A percentile compares a stretch with the other conserved stretches of the same genome.
These are phyloP conservation scores for Hapsidospora chrysogenum DNA, from an alignment of 495 filamentous ascomycete genomes.

Conservation along the genomic window DNA sequence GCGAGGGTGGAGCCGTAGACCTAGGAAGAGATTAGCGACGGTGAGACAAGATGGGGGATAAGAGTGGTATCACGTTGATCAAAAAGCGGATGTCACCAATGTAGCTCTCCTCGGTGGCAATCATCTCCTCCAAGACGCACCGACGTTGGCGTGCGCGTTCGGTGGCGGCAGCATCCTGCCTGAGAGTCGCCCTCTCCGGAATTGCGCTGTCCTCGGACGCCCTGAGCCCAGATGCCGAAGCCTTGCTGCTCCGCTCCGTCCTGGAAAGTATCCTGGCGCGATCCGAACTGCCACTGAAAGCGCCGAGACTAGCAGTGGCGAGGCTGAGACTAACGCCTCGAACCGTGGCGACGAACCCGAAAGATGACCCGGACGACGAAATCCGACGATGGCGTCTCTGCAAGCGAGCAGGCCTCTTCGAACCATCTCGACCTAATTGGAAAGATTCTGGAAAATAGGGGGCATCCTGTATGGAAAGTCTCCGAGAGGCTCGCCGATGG, in stretches of 20 bases:
- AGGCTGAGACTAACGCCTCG: constrained; percentile 64
- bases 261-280: too few relatives aligned
- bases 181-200: constrained; percentile 27
- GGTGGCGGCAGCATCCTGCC: constrained; percentile 50
- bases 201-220: constrained; percentile 51
- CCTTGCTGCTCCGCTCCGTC: constrained; percentile 43
- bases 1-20: constrained; percentile 51
- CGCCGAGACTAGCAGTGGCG: constrained; percentile 45
- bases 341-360: constrained; percentile 54
- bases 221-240: constrained; percentile 39
- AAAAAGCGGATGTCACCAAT: constrained; percentile 73
- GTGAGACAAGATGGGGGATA: constrained; percentile 1
- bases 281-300: too few relatives aligned
- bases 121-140: constrained; percentile 65
- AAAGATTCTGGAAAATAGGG: too few relatives aligned
- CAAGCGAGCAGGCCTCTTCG: constrained; percentile 25
- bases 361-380: constrained; percentile 52
- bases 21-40: constrained; percentile 17
- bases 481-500: constrained; percentile 32
- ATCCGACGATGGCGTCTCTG: constrained; percentile 32
- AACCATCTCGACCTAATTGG: constrained; percentile 9
- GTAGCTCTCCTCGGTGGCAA: constrained; percentile 77
- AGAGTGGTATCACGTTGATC: constrained; percentile 41
- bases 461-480: too few relatives aligned
- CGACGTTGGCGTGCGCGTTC: constrained; percentile 57